phyloP scores from a whole-genome alignment of 495 filamentous ascomycete genomes.

The Penicillium chermesinum region DNA sequence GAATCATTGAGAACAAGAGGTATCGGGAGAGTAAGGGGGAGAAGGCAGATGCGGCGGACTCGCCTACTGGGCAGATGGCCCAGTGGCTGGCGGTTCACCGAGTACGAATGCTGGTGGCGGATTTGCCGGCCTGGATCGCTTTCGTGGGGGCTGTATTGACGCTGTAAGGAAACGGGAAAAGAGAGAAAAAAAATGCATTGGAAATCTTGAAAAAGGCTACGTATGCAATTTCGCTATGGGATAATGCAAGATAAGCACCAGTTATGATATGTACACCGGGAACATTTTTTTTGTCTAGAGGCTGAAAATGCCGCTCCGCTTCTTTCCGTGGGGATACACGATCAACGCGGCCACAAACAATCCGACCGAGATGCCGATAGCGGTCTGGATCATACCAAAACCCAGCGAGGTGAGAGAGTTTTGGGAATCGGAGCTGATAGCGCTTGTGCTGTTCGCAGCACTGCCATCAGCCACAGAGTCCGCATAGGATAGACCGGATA shows the following conservation, averaged over 20 bases:
- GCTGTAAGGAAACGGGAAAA: too few species aligned
- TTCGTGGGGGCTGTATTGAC: slow-evolving; percentile 12
- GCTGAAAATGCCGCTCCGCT: slow-evolving; percentile 75
- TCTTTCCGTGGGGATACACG: slow-evolving; percentile 79
- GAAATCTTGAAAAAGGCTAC: too few species aligned
- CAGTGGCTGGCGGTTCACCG: slow-evolving; percentile 19
- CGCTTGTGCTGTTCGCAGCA: slow-evolving; percentile 1
- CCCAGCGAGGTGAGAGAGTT: slow-evolving; percentile 33
- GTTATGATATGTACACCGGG: too few species aligned
- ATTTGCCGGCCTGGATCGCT: background rate
- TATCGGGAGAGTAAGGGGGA: slow-evolving; percentile 4
- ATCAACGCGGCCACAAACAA: slow-evolving; percentile 74
- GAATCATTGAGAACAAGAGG: slow-evolving; percentile 11
- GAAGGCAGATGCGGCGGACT: background rate
- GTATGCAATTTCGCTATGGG: too few species aligned
- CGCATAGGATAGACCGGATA: slow-evolving; percentile 71
- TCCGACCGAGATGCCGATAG: slow-evolving; percentile 83
- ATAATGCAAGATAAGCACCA: too few species aligned
- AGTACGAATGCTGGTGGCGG: slow-evolving; percentile 10
- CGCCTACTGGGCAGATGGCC: slow-evolving; percentile 8
- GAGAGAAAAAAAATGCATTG: too few species aligned
- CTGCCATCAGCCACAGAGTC: slow-evolving; percentile 52
- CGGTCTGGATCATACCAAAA: slow-evolving; percentile 78
- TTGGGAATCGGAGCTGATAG: slow-evolving; percentile 6
- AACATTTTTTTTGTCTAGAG: slow-evolving; percentile 51